Percentiles rank a stretch among this genome's conserved stretches.
Evolutionary conservation across 2,329 filamentous ascomycete genomes (phyloP).

Genomic region (Xylaria multiplex): DNA sequence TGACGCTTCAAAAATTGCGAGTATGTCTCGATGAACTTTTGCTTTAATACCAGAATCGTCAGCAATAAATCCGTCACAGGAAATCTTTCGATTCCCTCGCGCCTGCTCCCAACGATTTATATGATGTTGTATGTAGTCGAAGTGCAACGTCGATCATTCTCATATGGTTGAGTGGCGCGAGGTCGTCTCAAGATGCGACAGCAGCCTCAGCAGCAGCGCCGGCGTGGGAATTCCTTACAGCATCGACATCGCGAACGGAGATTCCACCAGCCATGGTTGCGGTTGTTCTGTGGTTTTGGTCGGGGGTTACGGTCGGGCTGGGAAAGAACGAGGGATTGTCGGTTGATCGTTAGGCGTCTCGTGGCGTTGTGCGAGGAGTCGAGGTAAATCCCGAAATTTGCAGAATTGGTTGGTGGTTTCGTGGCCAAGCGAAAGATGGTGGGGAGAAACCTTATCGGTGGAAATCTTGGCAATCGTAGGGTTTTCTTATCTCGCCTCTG

Average conservation of each 20-base stretch:
- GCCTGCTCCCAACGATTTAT: constrained; percentile 64
- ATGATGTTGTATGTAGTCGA: constrained; percentile 28
- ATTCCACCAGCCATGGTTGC: constrained; percentile 83
- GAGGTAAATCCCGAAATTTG: constrained; percentile 29
- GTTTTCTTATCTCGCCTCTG: constrained; percentile 34
- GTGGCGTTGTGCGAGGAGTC: constrained; percentile 23
- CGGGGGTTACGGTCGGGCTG: constrained; percentile 10
- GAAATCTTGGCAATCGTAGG: constrained; percentile 38
- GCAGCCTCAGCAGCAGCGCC: background rate
- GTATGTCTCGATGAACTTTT: constrained; percentile 90
- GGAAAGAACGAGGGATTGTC: constrained; percentile 23
- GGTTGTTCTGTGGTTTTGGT: constrained; percentile 53
- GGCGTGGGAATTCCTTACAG: constrained; percentile 63
- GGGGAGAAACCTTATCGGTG: constrained; percentile 21
- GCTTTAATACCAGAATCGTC: constrained; percentile 68
- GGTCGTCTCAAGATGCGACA: constrained; percentile 30
- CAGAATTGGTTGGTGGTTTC: constrained; percentile 35
- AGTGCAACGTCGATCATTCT: constrained; percentile 28
- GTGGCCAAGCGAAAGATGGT: constrained; percentile 16
- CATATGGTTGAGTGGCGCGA: constrained; percentile 31
- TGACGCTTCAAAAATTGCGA: constrained; percentile 92
- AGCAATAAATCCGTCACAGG: constrained; percentile 78
- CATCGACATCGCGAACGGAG: constrained; percentile 84
- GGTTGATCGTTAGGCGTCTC: constrained; percentile 30
- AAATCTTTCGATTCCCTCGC: constrained; percentile 78